Base-by-base conservation (phyloP, 2,329 filamentous ascomycete species). In the Zymoseptoria ardabiliae region DNA sequence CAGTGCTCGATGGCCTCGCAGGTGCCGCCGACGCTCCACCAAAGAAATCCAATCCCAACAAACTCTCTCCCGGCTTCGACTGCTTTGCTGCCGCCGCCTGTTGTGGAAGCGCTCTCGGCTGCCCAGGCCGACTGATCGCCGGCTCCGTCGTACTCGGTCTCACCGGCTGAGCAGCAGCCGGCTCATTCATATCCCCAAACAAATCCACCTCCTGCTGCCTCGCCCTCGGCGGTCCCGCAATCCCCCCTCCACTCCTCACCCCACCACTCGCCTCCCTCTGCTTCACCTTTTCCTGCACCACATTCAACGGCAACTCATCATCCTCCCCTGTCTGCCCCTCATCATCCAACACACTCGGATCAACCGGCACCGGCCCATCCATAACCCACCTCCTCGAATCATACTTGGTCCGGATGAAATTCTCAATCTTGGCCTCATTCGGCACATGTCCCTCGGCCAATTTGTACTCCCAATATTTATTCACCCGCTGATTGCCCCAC, bases 301-400 rank as follows among this genome's bases (percentile, higher is more conserved):
- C 82, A 57, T 83, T 85, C 68, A 88, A 76, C 35, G 85, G 85
- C 71, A 86, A 78, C 73, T 97, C 91, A 67, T 96, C 91, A 69
- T 97, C 93, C 20, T 61, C 64, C 2, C 49, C 61, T n/a, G n/a
- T n/a, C n/a, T n/a, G n/a, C 10, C 59, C 63, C 57, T 86, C 91
- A 17, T 91, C 89, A 72, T 95, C 91, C 55, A 99, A 77, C 1
- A 89, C 90, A 2, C 90, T 82, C n/a, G 95, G 94, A 72, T 97
- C 91, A n/a, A n/a, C n/a, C 4, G 95, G 95, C 72, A 95, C 93
- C 4, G 86, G 86, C 1, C 94, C 94, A 62, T 99, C 94, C 92
- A 97, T 97, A n/a, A 91, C 89, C 94, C 94, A 99, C 78, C 95
- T 84, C 83, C 96, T 97, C 57, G 94, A 89, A 75, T 99, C 94